These are phyloP conservation scores for Dalechampia spathulata DNA, from an alignment of 441 rosid genomes.

Conservation along the genomic window DNA sequence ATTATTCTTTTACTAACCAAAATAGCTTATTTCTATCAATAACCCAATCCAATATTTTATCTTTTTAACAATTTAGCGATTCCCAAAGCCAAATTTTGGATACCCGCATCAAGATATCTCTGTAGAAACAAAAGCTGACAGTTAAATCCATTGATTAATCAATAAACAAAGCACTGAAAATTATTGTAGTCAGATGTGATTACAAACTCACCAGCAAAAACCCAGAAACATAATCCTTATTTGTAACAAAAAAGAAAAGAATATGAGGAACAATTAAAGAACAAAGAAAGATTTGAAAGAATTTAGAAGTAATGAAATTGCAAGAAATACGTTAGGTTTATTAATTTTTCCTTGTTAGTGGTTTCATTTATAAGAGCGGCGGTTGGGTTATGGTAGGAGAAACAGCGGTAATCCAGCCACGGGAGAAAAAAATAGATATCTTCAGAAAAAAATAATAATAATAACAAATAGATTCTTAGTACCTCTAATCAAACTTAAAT, in stretches of 20 bases:
- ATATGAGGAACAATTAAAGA: too few relatives aligned
- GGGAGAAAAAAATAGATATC: too few relatives aligned
- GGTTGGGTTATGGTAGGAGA: background rate
- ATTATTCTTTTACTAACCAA: conserved; percentile 13
- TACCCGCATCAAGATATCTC: background rate
- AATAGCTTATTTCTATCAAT: background rate
- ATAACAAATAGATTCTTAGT: too few relatives aligned
- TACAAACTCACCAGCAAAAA: background rate
- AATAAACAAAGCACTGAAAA: background rate
- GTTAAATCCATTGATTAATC: background rate
- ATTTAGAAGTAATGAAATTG: background rate
- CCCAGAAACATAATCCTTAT: background rate
- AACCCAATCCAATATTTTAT: background rate
- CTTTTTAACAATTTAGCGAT: background rate
- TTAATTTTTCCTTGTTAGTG: too few relatives aligned
- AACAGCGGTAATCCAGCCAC: background rate
- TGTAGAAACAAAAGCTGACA: background rate
- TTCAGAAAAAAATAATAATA: too few relatives aligned
- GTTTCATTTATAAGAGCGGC: background rate
- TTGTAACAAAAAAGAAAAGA: too few relatives aligned
- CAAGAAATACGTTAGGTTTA: background rate
- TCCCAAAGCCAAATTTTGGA: background rate
- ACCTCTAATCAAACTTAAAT: too few relatives aligned
- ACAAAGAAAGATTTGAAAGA: background rate
- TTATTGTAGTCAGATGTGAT: background rate